Evolutionary conservation across 805 yeast species (phyloP).

Genomic region (Pichia insulana): DNA sequence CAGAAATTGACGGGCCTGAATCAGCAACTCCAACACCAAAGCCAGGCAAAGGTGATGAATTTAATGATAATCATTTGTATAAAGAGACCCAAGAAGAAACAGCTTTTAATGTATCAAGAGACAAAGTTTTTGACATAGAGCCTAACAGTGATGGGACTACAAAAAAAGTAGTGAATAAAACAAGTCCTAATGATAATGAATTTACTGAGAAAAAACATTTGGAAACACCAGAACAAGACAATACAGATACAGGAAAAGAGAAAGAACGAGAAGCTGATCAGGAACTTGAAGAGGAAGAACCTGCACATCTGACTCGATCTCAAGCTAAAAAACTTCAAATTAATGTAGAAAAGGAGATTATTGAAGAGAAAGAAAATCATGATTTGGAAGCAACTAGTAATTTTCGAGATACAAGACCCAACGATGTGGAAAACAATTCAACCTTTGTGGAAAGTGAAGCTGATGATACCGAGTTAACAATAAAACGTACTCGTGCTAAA

Average conservation of each 20-base stretch:
- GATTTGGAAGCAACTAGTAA: constrained; percentile 6
- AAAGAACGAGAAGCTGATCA: background rate
- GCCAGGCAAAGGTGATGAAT: too few relatives aligned
- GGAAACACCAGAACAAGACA: background rate
- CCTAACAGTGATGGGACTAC: too few relatives aligned
- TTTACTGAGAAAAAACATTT: background rate
- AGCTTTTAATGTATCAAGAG: too few relatives aligned
- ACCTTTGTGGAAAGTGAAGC: background rate
- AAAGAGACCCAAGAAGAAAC: too few relatives aligned
- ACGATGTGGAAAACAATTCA: background rate
- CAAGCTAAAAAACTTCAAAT: constrained; percentile 6
- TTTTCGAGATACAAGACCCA: background rate
- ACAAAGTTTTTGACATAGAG: too few relatives aligned
- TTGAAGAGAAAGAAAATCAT: constrained; percentile 3
- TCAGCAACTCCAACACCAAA: too few relatives aligned
- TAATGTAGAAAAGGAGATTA: constrained; percentile 8
- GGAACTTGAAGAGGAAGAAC: constrained; percentile 6
- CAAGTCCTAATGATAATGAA: too few relatives aligned
- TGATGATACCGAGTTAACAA: background rate
- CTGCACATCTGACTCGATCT: constrained; percentile 9
- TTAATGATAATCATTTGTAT: too few relatives aligned
- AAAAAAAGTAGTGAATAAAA: too few relatives aligned
- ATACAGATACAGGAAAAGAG: background rate
- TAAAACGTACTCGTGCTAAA: background rate
- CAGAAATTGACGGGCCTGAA: too few relatives aligned